These are phyloP conservation scores for Microdochium paspali DNA, from an alignment of 2,329 filamentous ascomycete genomes.

Conservation along the genomic window DNA sequence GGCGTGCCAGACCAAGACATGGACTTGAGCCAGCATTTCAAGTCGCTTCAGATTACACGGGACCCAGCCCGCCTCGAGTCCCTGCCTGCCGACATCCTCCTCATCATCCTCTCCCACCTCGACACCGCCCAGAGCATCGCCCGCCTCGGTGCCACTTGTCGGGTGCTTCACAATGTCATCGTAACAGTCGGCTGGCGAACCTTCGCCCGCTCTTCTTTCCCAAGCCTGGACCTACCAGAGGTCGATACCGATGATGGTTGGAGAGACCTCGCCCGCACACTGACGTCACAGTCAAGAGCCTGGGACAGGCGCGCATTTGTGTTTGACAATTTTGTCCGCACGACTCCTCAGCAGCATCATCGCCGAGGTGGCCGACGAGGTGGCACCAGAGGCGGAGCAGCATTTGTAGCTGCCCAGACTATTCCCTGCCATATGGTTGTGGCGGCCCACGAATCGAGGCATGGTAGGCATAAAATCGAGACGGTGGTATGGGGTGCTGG, in stretches of 20 bases:
- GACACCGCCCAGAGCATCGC: slow-evolving; percentile 38
- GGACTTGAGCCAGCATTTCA: slow-evolving; percentile 1
- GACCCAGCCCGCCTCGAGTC: slow-evolving; percentile 23
- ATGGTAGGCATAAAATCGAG: slow-evolving; percentile 26
- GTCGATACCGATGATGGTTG: slow-evolving; percentile 18
- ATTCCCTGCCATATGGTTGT: slow-evolving; percentile 36
- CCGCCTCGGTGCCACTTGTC: slow-evolving; percentile 28
- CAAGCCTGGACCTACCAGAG: slow-evolving; percentile 23
- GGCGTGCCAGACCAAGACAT: background rate
- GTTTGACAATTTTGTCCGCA: slow-evolving; percentile 21
- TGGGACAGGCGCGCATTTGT: slow-evolving; percentile 39
- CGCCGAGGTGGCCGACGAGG: background rate
- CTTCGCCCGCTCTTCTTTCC: slow-evolving; percentile 36
- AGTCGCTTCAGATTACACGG: slow-evolving; percentile 5
- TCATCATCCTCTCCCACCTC: slow-evolving; percentile 36
- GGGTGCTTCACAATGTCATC: slow-evolving; percentile 27
- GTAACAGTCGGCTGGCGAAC: slow-evolving; percentile 36
- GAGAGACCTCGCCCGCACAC: slow-evolving; percentile 28
- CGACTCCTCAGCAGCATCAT: slow-evolving; percentile 3
- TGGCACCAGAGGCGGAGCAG: slow-evolving; percentile 6
- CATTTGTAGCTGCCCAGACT: slow-evolving; percentile 15
- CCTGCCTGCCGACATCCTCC: slow-evolving; percentile 40
- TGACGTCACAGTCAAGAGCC: slow-evolving; percentile 41
- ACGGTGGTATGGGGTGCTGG: slow-evolving; percentile 40
- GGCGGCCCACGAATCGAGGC: slow-evolving; percentile 29